Evolutionary conservation across 2,329 filamentous ascomycete species (phyloP), one percentile per base, ranked within the genome.

Genomic region (Fusarium piperis): DNA sequence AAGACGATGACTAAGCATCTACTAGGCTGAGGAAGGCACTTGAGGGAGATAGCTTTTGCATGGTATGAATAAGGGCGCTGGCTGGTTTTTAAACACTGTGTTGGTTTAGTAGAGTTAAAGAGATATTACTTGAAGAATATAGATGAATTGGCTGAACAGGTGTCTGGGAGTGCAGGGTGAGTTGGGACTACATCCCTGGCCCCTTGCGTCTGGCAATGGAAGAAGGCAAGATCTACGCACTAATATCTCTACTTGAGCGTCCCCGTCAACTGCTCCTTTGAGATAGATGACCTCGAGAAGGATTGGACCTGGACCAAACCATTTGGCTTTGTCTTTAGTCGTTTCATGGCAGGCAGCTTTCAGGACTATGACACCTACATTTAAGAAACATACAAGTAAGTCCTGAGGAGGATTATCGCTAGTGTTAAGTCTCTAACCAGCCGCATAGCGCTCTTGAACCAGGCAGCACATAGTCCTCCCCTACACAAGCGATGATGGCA

Each of bases 261-360:
- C 2, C 66, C 62, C 1, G 6, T 35, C 0, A 71, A 69, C 33
- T 68, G 66, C 8, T 33, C 38, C 0, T 66, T 68, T 6, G 66
- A 68, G 13, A 38, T 67, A 0, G 63, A 66, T 1, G 63, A 66
- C 18, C 26, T 68, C 0, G 66, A 68, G 15, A 67, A 68, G 4
- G 63, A 57, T 4, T 68, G 65, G 65, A 68, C 57, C 1, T 68
- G 56, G 62, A 18, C 39, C 6, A 53, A 58, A 9, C 60, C 52
- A 7, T 63, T 63, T 16, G 52, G 58, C 32, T 63, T 46, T 35
- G 20, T 58, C 39, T 63, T 63, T 12, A 63, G 60, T 26, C 60
- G 52, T 18, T 33, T 63, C 12, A 63, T 63, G 60, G 52, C 41
- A 2, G 60, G 51, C 3, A 58, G 60, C 39, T 63, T 63, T 33